Conservation (phyloP, 495 filamentous ascomycete genomes). For the Amniculicola lignicola region DNA sequence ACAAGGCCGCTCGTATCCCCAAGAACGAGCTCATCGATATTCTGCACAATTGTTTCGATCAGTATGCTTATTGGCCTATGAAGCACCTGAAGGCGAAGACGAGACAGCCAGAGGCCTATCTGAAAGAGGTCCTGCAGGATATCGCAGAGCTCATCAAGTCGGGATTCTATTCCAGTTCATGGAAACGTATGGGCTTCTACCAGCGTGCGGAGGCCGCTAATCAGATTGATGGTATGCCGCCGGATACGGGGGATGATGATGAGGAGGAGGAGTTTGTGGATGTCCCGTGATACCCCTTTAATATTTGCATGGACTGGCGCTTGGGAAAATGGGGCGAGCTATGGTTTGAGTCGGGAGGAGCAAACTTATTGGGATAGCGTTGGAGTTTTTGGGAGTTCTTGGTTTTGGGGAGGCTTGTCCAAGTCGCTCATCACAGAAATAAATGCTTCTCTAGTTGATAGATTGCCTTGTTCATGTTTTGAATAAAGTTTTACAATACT, state of each 20-base stretch:
- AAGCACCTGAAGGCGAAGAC: constrained; percentile 69
- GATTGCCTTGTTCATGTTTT: too few relatives aligned
- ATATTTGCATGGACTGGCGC: too few relatives aligned
- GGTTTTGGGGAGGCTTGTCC: too few relatives aligned
- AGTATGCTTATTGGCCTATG: constrained; percentile 86
- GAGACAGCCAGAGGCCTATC: constrained; percentile 84
- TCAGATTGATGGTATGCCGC: constrained; percentile 5
- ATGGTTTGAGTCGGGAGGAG: too few relatives aligned
- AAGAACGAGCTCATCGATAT: constrained; percentile 79
- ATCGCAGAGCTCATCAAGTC: constrained; percentile 76
- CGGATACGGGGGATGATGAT: constrained; percentile 27
- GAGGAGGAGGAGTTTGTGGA: constrained; percentile 37
- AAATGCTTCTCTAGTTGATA: too few relatives aligned
- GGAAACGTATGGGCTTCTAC: constrained; percentile 74
- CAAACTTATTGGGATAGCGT: too few relatives aligned
- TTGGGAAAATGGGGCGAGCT: too few relatives aligned
- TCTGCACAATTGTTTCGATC: constrained; percentile 75
- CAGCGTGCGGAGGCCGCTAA: constrained; percentile 42
- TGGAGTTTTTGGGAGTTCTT: too few relatives aligned
- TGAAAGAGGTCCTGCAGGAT: constrained; percentile 78
- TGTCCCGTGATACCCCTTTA: constrained; percentile 34
- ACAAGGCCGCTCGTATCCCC: constrained; percentile 83
- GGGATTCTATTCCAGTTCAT: constrained; percentile 78
- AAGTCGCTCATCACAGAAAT: too few relatives aligned
- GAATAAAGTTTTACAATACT: too few relatives aligned